Evolutionary conservation across 139 green algal genomes (phyloP).

Genomic region (Gonium pectorale): DNA sequence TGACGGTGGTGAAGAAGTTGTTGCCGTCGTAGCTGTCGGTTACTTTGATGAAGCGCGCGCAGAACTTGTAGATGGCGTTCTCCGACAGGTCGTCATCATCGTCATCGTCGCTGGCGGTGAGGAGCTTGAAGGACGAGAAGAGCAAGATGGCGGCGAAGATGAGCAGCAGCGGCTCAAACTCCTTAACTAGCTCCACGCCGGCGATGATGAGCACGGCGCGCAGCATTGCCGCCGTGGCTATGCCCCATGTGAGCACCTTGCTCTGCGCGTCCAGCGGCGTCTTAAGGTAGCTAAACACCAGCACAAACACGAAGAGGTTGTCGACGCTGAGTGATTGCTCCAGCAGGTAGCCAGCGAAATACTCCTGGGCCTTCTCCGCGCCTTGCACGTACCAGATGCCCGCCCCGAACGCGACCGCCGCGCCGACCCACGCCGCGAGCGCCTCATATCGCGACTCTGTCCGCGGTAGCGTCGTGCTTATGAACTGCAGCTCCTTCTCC

Average conservation of each 20-base stretch:
- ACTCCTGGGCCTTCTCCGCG: conserved; percentile 74
- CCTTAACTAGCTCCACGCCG: conserved; percentile 83
- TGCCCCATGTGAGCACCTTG: conserved; percentile 93
- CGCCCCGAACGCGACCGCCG: conserved; percentile 77
- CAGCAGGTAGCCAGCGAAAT: conserved; percentile 96
- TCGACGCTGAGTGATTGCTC: conserved; percentile 97
- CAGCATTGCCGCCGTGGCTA: conserved; percentile 90
- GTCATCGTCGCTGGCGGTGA: conserved; percentile 71
- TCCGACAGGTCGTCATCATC: conserved; percentile 77
- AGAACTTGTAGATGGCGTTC: conserved; percentile 84
- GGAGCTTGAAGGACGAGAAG: conserved; percentile 83
- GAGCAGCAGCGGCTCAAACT: conserved; percentile 91
- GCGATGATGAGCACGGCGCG: conserved; percentile 87
- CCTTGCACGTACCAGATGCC: conserved; percentile 76
- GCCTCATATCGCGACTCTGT: conserved; percentile 57
- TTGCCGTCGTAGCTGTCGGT: conserved; percentile 88
- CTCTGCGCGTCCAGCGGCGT: conserved; percentile 77
- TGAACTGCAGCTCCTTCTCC: conserved; percentile 52
- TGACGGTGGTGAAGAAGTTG: conserved; percentile 89
- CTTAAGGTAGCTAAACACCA: conserved; percentile 96
- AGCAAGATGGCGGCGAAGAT: conserved; percentile 95
- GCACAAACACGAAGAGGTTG: conserved; percentile 99
- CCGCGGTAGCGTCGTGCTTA: conserved; percentile 46
- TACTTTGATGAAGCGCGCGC: conserved; percentile 76
- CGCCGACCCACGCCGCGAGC: conserved; percentile 70